Percentiles rank a stretch among this genome's conserved stretches.
These are phyloP conservation scores for Pseudozyma tsukubaensis DNA, from an alignment of 1,284 basidiomycete genomes.

Conservation along the genomic window DNA sequence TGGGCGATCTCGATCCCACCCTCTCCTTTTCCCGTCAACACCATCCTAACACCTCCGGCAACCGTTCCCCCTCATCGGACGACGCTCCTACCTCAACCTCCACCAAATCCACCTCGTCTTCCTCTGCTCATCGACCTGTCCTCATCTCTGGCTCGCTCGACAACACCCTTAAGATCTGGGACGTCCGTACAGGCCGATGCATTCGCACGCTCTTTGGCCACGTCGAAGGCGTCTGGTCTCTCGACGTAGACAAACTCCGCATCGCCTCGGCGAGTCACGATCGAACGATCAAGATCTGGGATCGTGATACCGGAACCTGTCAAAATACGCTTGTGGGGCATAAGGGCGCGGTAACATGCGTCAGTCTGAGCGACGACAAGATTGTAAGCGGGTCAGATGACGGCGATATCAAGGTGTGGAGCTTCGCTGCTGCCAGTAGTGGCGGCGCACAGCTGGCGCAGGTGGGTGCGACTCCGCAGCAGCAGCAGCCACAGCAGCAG, in stretches of 20 bases:
- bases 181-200: conserved; percentile 85
- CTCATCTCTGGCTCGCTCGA: conserved; percentile 91
- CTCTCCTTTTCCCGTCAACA: conserved; percentile 2
- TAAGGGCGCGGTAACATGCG: conserved; percentile 89
- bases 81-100: not conserved
- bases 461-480: not conserved
- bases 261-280: conserved; percentile 93
- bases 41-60: not conserved
- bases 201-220: conserved; percentile 91
- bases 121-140: conserved; percentile 70
- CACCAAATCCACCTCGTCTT: conserved; percentile 5
- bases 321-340: conserved; percentile 93
- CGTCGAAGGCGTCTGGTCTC: conserved; percentile 91
- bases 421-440: conserved; percentile 47
- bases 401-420: conserved; percentile 74
- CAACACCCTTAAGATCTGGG: conserved; percentile 97
- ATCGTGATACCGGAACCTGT: conserved; percentile 86
- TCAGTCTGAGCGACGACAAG: conserved; percentile 92
- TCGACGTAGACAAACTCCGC: conserved; percentile 90
- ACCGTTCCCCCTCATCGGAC: not conserved
- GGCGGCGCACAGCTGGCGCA: not conserved
- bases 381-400: conserved; percentile 95
- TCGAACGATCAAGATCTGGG: conserved; percentile 90
- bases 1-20: conserved; percentile 61
- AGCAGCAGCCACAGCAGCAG: not conserved